Evolutionary conservation across 306 rosid species (phyloP).

Genomic region (Fragaria ananassa): DNA sequence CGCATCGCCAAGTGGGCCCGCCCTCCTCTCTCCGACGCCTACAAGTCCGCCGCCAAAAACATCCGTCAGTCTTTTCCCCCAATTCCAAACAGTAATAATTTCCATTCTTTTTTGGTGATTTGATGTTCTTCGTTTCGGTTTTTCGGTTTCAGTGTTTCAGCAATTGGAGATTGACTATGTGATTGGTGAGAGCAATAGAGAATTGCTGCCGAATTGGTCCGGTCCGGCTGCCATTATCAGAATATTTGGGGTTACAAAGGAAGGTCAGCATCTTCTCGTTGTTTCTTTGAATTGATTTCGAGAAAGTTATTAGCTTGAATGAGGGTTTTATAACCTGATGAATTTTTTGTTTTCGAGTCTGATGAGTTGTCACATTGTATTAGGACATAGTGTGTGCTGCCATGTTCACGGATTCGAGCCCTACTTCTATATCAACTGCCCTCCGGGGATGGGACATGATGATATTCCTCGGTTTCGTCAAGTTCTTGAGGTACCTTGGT

Average conservation of each 20-base stretch:
- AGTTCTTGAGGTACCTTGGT: conserved; percentile 66
- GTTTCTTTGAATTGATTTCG: neutral
- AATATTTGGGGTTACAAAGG: conserved; percentile 86
- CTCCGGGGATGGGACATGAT: conserved; percentile 92
- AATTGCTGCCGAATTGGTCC: conserved; percentile 59
- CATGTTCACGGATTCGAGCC: conserved; percentile 96
- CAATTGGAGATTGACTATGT: conserved; percentile 93
- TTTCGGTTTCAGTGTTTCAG: conserved; percentile 59
- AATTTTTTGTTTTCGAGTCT: neutral
- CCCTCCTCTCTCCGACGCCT: conserved; percentile 58
- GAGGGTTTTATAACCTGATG: neutral
- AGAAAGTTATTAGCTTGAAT: neutral
- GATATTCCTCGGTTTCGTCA: conserved; percentile 71
- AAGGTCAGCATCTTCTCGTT: conserved; percentile 49
- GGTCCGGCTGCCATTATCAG: conserved; percentile 88
- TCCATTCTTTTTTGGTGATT: conserved; percentile 25
- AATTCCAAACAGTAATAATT: neutral
- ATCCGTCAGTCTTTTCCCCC: conserved; percentile 44
- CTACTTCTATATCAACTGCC: conserved; percentile 81
- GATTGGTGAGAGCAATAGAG: conserved; percentile 63
- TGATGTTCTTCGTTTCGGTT: conserved; percentile 11
- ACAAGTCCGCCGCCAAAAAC: conserved; percentile 49
- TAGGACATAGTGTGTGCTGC: conserved; percentile 94
- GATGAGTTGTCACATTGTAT: conserved; percentile 19
- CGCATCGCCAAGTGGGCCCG: conserved; percentile 81